Evolutionary conservation across 495 filamentous ascomycete species (phyloP), one percentile per base, ranked within the genome.

Genomic region (Rhypophila decipiens): DNA sequence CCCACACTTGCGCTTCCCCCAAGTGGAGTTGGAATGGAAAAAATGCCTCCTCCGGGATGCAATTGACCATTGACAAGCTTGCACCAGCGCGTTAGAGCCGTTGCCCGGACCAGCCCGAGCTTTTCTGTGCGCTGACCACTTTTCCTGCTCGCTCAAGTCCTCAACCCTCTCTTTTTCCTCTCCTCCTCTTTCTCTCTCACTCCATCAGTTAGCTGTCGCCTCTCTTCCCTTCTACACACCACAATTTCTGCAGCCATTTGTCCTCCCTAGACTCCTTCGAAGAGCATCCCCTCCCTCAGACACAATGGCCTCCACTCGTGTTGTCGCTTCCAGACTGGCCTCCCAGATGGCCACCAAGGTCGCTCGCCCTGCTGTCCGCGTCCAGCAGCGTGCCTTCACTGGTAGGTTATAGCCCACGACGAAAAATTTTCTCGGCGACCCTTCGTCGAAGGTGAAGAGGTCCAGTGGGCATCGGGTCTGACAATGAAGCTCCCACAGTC

Each of bases 331-430:
- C 54, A 77, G 80, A 57, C 72, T 77, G 58, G 73, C 77, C 56
- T 72, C 83, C 69, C 76, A 83, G 74, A 86, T 87, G 75, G 83
- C 80, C 75, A 58, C 63, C 63, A 85, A 83, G 81, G 81, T 79
- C 69, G 82, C 82, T 63, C 82, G 82, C 71, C 82, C 82, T 68
- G 77, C 78, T 63, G 68, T 77, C 59, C 81, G 80, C 58, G 67
- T 75, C 65, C 73, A 75, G 60, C 56, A 84, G 77, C 82, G 83
- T 61, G 80, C 81, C 73, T 78, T 85, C 73, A 67, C 73, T 54
- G 72, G 76, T 79, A 70, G 56, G 72, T 70, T 38, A 44, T 27
- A 24, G 10, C 35, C 9, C 35, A 39, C 20, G 3, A 17, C 36
- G 36, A 39, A 39, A 39, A 39, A 17, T 39, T 39, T 39, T 15